Evolutionary conservation across 129 eudicot genomes (phyloP).

Genomic region (Centrapalus pauciflorus): DNA sequence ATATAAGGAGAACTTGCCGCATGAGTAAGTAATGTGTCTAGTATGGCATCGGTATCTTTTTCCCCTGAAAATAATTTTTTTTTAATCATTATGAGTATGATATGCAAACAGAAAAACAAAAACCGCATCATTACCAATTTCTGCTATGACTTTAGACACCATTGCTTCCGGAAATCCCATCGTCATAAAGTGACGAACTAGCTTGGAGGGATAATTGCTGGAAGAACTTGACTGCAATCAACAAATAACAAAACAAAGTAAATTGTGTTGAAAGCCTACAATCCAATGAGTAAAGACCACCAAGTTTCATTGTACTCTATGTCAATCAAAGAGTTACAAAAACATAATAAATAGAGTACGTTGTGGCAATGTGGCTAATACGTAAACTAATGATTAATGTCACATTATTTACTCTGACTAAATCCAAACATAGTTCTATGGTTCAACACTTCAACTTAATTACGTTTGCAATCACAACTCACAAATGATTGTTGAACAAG

Average conservation of each 20-base stretch:
- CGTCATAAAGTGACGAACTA: neutral
- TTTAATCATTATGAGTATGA: neutral
- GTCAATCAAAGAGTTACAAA: neutral
- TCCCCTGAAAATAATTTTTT: conserved; percentile 21
- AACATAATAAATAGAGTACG: neutral
- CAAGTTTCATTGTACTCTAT: neutral
- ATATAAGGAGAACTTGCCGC: conserved; percentile 13
- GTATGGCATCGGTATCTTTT: conserved; percentile 10
- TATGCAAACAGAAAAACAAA: conserved; percentile 9
- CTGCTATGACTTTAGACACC: conserved; percentile 24
- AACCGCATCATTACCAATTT: conserved; percentile 17
- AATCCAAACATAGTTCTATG: neutral
- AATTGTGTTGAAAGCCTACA: neutral
- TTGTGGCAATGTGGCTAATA: no score
- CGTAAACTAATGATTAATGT: no score
- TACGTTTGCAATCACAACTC: neutral
- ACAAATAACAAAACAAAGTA: neutral
- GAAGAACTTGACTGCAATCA: conserved; percentile 26
- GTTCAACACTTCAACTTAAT: neutral
- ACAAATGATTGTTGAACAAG: no score
- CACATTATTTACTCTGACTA: no score
- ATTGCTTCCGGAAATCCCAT: conserved; percentile 23
- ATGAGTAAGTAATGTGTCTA: conserved; percentile 16
- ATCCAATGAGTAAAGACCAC: neutral
- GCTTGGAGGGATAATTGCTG: conserved; percentile 7